Evolutionary conservation across 805 yeast species (phyloP), one percentile per base, ranked within the genome.

Genomic region (Osmozyma mogii): DNA sequence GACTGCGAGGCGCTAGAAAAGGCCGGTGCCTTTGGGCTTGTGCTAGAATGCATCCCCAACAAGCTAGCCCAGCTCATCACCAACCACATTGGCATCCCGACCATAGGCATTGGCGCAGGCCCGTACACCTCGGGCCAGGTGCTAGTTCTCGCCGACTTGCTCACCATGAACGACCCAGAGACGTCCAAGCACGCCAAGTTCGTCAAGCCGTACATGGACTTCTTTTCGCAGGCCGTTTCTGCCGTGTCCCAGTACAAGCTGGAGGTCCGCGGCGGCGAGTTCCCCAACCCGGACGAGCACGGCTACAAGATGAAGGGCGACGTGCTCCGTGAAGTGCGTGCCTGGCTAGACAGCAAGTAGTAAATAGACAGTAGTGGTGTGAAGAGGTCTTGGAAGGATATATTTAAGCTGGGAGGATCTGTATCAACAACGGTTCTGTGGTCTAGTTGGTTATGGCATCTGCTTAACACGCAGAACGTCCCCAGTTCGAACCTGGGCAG

Each of bases 51-150:
- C 29, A 71, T 89, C 4, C 98, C 98, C 1, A 72, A 72, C 32
- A 68, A 68, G 33, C 56, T 92, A 9, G 89, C 89, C 0, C 52
- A 62, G 25, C 59, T 62, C 32, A 73, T 92, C 17, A 82, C 96
- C 0, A 50, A 63, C 2, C 58, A 61, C 9, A 50, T 87, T 18
- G 29, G 50, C 1, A 64, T 89, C 1, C 96, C 97, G 0, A 83
- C 94, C 1, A 87, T 89, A 41, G 98, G 98, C 3, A 89, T 89
- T 28, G 98, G 98, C 4, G 96, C 97, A 0, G 97, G 98, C 1
- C 72, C 75, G 14, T 58, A 59, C 6, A 79, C 89, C 6, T 72
- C 83, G 20, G 97, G 95, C 0, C 97, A 92, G 53, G 95, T 89
- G 1, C 65, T 89, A 22, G 98, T 89, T 0, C 77, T 82, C 52